phyloP scores from a whole-genome alignment of 2,329 filamentous ascomycete genomes.

The Stachybotrys elegans region DNA sequence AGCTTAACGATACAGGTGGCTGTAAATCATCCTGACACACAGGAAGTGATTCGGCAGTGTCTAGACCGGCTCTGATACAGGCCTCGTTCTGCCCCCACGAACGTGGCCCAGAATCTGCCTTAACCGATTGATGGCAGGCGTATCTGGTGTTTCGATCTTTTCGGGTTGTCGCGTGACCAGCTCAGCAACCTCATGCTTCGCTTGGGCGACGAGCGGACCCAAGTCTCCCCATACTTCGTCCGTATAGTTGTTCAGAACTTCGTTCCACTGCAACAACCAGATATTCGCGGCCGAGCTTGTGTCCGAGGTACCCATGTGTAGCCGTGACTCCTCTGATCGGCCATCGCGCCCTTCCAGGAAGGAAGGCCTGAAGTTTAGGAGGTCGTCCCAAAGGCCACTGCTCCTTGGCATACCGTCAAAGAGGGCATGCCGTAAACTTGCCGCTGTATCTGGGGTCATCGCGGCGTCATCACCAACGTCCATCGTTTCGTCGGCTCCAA shows the following conservation, averaged over 20 bases:
- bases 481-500: conserved; percentile 12
- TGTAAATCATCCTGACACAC: no score
- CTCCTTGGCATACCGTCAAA: conserved; percentile 21
- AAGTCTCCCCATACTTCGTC: conserved; percentile 68
- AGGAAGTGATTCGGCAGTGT: no score
- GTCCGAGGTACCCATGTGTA: conserved; percentile 35
- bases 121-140: conserved; percentile 27
- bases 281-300: conserved; percentile 30
- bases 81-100: conserved; percentile 24
- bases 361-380: conserved; percentile 47
- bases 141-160: conserved; percentile 12
- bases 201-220: conserved; percentile 49
- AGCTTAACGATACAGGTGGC: no score
- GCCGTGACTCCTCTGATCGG: conserved; percentile 12
- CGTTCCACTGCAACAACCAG: conserved; percentile 53
- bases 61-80: no score
- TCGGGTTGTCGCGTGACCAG: conserved; percentile 18
- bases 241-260: conserved; percentile 50
- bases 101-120: conserved; percentile 32
- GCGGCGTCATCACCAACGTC: conserved; percentile 17
- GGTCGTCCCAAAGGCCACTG: conserved; percentile 32
- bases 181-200: conserved; percentile 48
- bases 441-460: conserved; percentile 21
- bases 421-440: conserved; percentile 30
- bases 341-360: conserved; percentile 25